These are phyloP conservation scores for Schwanniomyces vanrijiae DNA, from an alignment of 805 yeast genomes.

Conservation along the genomic window DNA sequence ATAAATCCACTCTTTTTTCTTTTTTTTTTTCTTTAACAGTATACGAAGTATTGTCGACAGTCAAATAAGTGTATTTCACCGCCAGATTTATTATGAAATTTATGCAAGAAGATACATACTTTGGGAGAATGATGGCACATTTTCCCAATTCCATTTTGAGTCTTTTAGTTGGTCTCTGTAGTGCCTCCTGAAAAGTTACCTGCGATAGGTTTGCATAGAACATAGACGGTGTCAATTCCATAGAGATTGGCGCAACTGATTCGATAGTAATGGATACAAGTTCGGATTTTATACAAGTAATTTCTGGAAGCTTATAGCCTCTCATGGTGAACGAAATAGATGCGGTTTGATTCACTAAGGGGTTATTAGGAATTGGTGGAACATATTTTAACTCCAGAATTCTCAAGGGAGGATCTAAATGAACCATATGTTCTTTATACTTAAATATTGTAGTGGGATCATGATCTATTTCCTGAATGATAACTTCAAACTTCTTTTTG, in stretches of 20 bases:
- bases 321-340: not conserved
- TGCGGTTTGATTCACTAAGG: not conserved
- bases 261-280: constrained; percentile 7
- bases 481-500: not conserved
- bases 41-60: constrained; percentile 4
- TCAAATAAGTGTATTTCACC: constrained; percentile 2
- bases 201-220: constrained; percentile 4
- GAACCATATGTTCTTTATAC: not conserved
- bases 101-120: not conserved
- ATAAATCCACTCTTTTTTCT: not conserved
- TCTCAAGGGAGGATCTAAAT: not conserved
- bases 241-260: constrained; percentile 4
- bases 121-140: not conserved
- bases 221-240: constrained; percentile 5
- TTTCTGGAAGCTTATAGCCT: not conserved
- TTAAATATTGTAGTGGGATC: not conserved
- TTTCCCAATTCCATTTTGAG: not conserved
- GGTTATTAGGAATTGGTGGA: constrained; percentile 1
- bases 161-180: constrained; percentile 4
- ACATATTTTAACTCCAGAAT: constrained; percentile 5
- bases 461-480: not conserved
- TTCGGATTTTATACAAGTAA: constrained; percentile 4
- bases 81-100: constrained; percentile 1
- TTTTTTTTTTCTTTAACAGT: not conserved
- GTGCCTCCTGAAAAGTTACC: not conserved